Evolutionary conservation across 345 rosid species (phyloP).

Genomic region (Gossypium anomalum): DNA sequence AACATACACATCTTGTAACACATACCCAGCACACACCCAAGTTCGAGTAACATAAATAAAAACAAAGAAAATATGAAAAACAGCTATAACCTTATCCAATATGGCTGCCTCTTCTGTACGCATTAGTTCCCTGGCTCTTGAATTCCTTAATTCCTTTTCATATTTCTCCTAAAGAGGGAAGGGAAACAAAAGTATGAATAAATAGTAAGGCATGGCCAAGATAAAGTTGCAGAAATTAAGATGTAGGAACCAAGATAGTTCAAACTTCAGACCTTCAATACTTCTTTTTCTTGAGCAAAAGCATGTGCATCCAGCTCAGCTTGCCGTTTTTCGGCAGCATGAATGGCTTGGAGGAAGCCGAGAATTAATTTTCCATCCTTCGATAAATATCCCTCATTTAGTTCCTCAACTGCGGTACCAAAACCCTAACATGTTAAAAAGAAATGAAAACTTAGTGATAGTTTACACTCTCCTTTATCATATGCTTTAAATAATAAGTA

Average conservation of each 20-base stretch:
- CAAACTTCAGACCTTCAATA: constrained; percentile 54
- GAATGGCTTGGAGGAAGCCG: constrained; percentile 84
- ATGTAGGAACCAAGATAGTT: constrained; percentile 1
- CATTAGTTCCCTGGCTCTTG: constrained; percentile 92
- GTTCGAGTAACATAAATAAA: background rate
- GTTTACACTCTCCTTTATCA: constrained; percentile 13
- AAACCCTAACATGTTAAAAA: constrained; percentile 42
- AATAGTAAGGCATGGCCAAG: background rate
- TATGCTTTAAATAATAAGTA: constrained; percentile 3
- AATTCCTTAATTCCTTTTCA: constrained; percentile 85
- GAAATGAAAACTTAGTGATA: constrained; percentile 10
- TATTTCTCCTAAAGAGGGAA: constrained; percentile 62
- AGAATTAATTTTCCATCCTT: constrained; percentile 75
- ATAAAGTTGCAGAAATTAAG: constrained; percentile 8
- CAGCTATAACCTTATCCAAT: constrained; percentile 68
- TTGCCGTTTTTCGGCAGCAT: constrained; percentile 84
- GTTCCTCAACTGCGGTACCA: constrained; percentile 45
- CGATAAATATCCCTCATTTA: constrained; percentile 44
- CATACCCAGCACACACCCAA: background rate
- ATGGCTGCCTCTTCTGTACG: constrained; percentile 92
- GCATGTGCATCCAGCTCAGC: constrained; percentile 77
- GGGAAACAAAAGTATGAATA: background rate
- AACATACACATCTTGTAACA: background rate
- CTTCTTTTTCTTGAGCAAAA: constrained; percentile 66
- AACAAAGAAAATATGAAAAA: constrained; percentile 16